A percentile compares a stretch with the other conserved stretches of the same genome.
These are phyloP conservation scores for Bryum argenteum DNA, from an alignment of 225 moss, liverwort and hornwort species.

Conservation along the genomic window DNA sequence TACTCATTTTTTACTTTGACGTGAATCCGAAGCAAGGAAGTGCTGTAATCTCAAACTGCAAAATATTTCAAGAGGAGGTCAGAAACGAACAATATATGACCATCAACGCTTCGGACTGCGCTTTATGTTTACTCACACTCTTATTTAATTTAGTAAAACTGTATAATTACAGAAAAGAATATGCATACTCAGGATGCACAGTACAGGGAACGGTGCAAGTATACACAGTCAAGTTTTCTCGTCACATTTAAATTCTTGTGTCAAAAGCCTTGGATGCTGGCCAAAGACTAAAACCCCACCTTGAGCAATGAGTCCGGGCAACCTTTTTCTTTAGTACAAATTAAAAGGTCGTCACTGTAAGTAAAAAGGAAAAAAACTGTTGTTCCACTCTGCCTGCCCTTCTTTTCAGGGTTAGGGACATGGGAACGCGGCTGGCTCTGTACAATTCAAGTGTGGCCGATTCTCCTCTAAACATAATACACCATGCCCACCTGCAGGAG, in stretches of 20 bases:
- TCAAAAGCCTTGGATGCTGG: background rate
- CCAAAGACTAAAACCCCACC: conserved; percentile 5
- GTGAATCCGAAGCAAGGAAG: too few relatives aligned
- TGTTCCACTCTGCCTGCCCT: conserved; percentile 18
- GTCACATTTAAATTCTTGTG: background rate
- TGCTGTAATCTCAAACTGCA: too few relatives aligned
- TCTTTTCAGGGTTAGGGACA: background rate
- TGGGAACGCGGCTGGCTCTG: conserved; percentile 1
- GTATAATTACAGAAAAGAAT: too few relatives aligned
- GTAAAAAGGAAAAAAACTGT: background rate
- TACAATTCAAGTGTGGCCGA: background rate
- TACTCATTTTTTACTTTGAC: too few relatives aligned
- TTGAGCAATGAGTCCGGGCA: background rate
- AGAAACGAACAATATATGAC: too few relatives aligned
- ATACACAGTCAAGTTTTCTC: too few relatives aligned
- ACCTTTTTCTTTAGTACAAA: background rate
- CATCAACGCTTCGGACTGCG: too few relatives aligned
- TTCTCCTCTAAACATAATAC: conserved; percentile 55
- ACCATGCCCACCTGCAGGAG: conserved; percentile 96
- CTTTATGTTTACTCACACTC: too few relatives aligned
- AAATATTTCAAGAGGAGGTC: too few relatives aligned
- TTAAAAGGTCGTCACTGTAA: background rate
- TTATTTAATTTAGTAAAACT: too few relatives aligned
- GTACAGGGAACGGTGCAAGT: too few relatives aligned
- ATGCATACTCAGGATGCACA: too few relatives aligned